Evolutionary conservation across 768 basidiomycete genomes (phyloP), one percentile per base, ranked within the genome.

Genomic region (Boletus reticuloceps): DNA sequence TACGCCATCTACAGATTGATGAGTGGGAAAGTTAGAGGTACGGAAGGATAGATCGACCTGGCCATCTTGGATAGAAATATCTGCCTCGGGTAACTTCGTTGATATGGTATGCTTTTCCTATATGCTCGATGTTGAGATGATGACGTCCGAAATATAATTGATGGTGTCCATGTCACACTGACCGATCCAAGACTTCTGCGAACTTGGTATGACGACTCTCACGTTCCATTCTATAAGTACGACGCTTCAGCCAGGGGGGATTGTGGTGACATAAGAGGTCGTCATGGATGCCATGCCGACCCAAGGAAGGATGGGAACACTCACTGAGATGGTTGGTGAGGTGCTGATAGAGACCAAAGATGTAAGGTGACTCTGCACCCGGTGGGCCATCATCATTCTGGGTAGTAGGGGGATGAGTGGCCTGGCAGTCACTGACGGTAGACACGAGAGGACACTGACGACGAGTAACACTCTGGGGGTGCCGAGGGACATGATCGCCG

Each of bases 181-280:
- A 88, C 91, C 91, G 34, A 94, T 91, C 91, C 91, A 94, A 37
- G 88, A 90, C 68, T 90, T 91, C 66, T 94, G 91, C 11, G 86
- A 77, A 61, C 83, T 88, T 14, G 89, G 89, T 25, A 91, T 74
- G 51, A 91, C 87, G 16, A 91, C 91, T 65, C 82, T 87, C 38
- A 92, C 88, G 62, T 88, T 76, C 86, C 87, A 91, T 14, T 86
- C 89, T 88, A 58, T n/a, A 29, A 29, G 29, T 27, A 25, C 27
- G 19, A 20, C 20, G 43, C 27, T 37, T n/a, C 29, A 29, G 29
- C 52, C 25, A 37, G 44, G 14, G 32, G 38, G 17, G 45, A 46
- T 14, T 45, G 22, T 41, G 36, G 34, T 47, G 51, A 55, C 27
- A 54, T 58, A 42, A 62, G 50, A 34, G 42, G 56, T 45, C 25